phyloP scores from a whole-genome alignment of 1,139 yeast species.

The Hansenula lynferdii region DNA sequence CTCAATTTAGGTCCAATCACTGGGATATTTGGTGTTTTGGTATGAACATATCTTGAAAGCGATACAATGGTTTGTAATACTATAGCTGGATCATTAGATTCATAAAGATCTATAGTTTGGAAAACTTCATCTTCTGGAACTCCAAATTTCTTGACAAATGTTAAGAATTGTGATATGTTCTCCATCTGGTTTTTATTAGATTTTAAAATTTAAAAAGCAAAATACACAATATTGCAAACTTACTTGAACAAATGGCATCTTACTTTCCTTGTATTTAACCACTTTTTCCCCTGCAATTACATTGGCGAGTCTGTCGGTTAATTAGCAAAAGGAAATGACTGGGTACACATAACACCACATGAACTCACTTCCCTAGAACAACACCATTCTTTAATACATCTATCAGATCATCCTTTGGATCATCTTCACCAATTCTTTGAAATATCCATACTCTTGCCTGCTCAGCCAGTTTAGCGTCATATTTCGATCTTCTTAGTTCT shows the following conservation, averaged over 20 bases:
- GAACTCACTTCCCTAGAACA: conserved; percentile 51
- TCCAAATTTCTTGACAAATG: conserved; percentile 55
- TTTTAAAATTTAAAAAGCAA: too few species aligned
- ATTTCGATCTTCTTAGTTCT: conserved; percentile 43
- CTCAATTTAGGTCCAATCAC: conserved; percentile 47
- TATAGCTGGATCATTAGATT: conserved; percentile 70
- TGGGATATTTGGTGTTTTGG: conserved; percentile 38
- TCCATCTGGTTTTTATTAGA: conserved; percentile 78
- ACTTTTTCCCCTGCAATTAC: conserved; percentile 28
- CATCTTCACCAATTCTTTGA: conserved; percentile 25
- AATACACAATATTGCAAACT: too few species aligned
- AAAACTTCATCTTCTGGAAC: conserved; percentile 82
- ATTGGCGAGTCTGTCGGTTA: conserved; percentile 27
- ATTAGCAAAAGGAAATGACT: background rate
- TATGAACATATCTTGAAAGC: conserved; percentile 58
- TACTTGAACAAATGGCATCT: conserved; percentile 71
- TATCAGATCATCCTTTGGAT: conserved; percentile 34
- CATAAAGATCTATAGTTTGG: conserved; percentile 77
- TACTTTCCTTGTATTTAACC: conserved; percentile 54
- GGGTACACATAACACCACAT: conserved; percentile 16
- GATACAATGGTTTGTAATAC: conserved; percentile 71
- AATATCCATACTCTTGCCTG: conserved; percentile 51
- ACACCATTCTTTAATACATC: conserved; percentile 63
- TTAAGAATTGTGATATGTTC: conserved; percentile 68
- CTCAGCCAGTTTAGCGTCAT: conserved; percentile 31